phyloP scores from a whole-genome alignment of 2,329 filamentous ascomycete genomes.

The Cytospora paraplurivora region DNA sequence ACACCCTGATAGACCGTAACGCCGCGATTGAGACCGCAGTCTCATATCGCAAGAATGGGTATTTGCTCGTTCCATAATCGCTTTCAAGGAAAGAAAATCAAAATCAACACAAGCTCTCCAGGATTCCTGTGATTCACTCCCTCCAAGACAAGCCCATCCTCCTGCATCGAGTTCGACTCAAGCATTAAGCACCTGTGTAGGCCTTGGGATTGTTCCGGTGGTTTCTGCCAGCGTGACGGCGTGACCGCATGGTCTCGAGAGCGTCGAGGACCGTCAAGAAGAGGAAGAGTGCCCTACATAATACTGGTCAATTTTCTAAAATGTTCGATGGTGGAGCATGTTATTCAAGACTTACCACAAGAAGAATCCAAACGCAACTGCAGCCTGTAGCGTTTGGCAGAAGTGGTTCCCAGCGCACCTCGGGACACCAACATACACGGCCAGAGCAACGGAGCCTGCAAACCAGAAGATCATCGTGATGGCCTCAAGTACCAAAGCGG shows the following conservation, averaged over 20 bases:
- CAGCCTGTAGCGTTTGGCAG: conserved; percentile 65
- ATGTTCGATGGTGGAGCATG: not conserved
- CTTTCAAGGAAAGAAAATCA: not conserved
- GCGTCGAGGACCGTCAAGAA: conserved; percentile 51
- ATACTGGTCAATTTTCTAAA: not conserved
- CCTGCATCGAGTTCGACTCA: not conserved
- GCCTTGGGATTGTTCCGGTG: conserved; percentile 30
- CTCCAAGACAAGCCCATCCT: not conserved
- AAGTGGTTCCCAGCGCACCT: conserved; percentile 54
- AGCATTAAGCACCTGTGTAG: conserved; percentile 29
- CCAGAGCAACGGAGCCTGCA: conserved; percentile 77
- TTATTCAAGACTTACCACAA: conserved; percentile 47
- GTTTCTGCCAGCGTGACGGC: conserved; percentile 37
- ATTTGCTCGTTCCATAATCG: not conserved
- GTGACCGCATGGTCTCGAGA: conserved; percentile 46
- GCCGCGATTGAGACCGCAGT: not conserved
- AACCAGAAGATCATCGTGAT: conserved; percentile 90
- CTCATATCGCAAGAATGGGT: not conserved
- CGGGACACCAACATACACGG: conserved; percentile 62
- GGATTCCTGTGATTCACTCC: too few species aligned
- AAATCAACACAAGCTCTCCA: not conserved
- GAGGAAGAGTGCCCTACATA: conserved; percentile 49
- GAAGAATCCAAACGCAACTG: conserved; percentile 67
- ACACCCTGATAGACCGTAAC: not conserved
- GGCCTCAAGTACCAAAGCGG: conserved; percentile 67